Evolutionary conservation across 2,329 filamentous ascomycete species (phyloP).

Genomic region (Lachnellula arida): DNA sequence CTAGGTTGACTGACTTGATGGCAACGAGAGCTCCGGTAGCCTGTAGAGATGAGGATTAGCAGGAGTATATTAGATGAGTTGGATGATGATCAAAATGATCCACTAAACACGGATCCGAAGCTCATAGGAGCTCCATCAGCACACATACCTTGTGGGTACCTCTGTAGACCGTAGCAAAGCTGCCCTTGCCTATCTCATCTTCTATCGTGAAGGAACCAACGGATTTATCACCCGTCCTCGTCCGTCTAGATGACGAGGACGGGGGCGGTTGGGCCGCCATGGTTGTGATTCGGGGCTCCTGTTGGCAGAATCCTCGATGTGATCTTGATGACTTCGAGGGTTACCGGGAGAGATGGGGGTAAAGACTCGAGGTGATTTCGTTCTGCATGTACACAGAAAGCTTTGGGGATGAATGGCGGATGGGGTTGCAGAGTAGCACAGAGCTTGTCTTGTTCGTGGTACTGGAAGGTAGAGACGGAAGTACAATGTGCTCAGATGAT

Average conservation of each 20-base stretch:
- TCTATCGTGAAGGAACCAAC: slow-evolving; percentile 73
- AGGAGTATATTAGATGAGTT: neutral
- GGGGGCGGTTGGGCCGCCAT: slow-evolving; percentile 41
- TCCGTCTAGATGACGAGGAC: slow-evolving; percentile 35
- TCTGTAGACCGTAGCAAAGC: slow-evolving; percentile 93
- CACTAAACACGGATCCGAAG: neutral
- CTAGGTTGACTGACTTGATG: slow-evolving; percentile 92
- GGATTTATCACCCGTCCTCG: slow-evolving; percentile 43
- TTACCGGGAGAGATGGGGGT: slow-evolving; percentile 34
- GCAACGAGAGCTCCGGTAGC: slow-evolving; percentile 78
- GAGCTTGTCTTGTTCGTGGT: neutral
- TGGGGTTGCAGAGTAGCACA: neutral
- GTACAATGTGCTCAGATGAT: neutral
- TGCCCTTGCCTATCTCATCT: slow-evolving; percentile 92
- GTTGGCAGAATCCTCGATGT: slow-evolving; percentile 10
- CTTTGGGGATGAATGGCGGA: slow-evolving; percentile 2
- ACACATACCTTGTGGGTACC: slow-evolving; percentile 74
- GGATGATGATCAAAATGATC: neutral
- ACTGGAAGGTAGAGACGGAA: neutral
- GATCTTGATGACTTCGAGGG: slow-evolving; percentile 16
- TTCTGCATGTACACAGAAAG: slow-evolving; percentile 34
- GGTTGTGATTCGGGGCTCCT: slow-evolving; percentile 16
- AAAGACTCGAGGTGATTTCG: slow-evolving; percentile 30
- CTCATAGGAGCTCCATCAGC: neutral
- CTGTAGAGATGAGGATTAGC: slow-evolving; percentile 41